A percentile compares a stretch with the other conserved stretches of the same genome.
These are phyloP conservation scores for Jatropha podagrica DNA, from an alignment of 441 rosid species.

Conservation along the genomic window DNA sequence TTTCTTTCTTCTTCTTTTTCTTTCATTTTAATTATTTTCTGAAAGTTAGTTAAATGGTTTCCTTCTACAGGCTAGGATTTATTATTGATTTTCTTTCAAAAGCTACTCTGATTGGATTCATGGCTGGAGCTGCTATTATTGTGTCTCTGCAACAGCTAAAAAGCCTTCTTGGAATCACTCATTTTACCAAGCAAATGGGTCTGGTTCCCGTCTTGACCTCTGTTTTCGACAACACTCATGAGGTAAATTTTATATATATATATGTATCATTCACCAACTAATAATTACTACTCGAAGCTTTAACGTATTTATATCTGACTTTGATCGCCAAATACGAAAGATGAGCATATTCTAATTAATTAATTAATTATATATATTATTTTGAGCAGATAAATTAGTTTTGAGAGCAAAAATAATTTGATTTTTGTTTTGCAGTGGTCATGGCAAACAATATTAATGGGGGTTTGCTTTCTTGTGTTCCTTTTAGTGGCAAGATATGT, in stretches of 20 bases:
- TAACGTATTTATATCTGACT: too few relatives aligned
- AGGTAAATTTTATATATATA: constrained; percentile 40
- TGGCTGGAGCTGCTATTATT: constrained; percentile 92
- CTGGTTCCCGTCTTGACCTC: constrained; percentile 74
- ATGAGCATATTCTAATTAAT: too few relatives aligned
- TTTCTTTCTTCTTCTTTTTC: not conserved
- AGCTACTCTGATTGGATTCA: constrained; percentile 86
- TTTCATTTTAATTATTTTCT: not conserved
- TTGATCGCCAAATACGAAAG: too few relatives aligned
- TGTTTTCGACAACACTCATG: constrained; percentile 62
- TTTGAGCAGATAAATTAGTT: not conserved
- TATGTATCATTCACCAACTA: not conserved
- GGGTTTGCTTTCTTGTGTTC: constrained; percentile 65
- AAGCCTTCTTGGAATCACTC: constrained; percentile 79
- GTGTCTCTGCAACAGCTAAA: constrained; percentile 88
- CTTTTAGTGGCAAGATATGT: constrained; percentile 68
- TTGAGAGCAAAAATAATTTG: not conserved
- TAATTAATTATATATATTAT: not conserved
- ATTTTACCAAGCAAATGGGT: constrained; percentile 77
- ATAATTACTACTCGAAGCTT: not conserved
- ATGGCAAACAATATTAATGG: constrained; percentile 90
- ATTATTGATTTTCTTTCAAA: constrained; percentile 83
- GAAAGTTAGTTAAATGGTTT: not conserved
- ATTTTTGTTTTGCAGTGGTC: constrained; percentile 61
- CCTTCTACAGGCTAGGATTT: constrained; percentile 62